These are phyloP conservation scores for Scheffersomyces cryptocercus DNA, from an alignment of 1,139 yeast species.

Conservation along the genomic window DNA sequence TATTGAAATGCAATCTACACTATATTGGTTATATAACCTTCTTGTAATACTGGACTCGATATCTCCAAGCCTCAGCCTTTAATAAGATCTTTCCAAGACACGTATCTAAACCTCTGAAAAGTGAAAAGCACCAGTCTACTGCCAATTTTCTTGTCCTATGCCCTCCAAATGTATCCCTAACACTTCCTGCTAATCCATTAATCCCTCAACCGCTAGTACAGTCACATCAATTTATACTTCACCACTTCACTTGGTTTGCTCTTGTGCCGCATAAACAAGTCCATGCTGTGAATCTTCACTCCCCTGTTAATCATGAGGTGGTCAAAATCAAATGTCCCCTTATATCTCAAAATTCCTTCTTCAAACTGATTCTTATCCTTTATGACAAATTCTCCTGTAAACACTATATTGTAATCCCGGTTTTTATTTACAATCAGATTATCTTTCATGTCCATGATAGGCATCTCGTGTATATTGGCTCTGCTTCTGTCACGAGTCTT, in stretches of 20 bases:
- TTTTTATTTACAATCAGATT: conserved; percentile 12
- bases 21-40: too few species aligned
- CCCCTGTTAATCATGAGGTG: conserved; percentile 36
- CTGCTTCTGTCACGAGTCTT: conserved; percentile 25
- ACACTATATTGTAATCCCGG: conserved; percentile 24
- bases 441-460: conserved; percentile 7
- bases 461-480: conserved; percentile 22
- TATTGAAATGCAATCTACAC: too few species aligned
- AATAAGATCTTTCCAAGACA: too few species aligned
- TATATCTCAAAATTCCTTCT: conserved; percentile 22
- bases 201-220: too few species aligned
- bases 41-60: too few species aligned
- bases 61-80: too few species aligned
- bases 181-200: too few species aligned
- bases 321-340: conserved; percentile 35
- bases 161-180: too few species aligned
- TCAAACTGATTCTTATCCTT: conserved; percentile 17
- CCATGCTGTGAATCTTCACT: conserved; percentile 18
- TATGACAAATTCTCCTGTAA: conserved; percentile 24
- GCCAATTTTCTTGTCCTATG: too few species aligned
- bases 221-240: conserved; percentile 1
- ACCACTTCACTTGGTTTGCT: conserved; percentile 1
- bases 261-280: not conserved
- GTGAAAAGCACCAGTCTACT: too few species aligned
- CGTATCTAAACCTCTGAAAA: too few species aligned